phyloP scores from a whole-genome alignment of 306 rosid genomes.

The Vachellia pachyceras region DNA sequence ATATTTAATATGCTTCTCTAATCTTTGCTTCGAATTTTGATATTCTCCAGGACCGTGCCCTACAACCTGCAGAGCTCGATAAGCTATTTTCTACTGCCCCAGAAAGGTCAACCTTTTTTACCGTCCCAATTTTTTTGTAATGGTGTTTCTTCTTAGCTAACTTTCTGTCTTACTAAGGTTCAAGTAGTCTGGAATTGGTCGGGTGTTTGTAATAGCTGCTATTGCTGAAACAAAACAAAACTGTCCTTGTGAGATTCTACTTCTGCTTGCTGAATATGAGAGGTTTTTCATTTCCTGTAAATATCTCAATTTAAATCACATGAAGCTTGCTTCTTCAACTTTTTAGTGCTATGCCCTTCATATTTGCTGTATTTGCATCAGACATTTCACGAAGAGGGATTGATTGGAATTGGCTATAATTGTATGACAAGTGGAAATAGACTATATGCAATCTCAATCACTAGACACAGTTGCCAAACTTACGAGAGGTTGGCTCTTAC shows the following conservation, averaged over 20 bases:
- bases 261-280: slow-evolving; percentile 14
- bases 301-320: background rate
- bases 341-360: slow-evolving; percentile 2
- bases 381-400: background rate
- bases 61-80: slow-evolving; percentile 74
- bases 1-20: slow-evolving; percentile 24
- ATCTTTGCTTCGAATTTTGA: slow-evolving; percentile 44
- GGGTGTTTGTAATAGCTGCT: slow-evolving; percentile 23
- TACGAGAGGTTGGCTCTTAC: background rate
- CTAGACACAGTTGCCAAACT: background rate
- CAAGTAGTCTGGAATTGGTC: slow-evolving; percentile 24
- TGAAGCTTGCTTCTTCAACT: slow-evolving; percentile 22
- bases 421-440: background rate
- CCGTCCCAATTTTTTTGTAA: background rate
- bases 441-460: background rate
- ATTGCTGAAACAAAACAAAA: slow-evolving; percentile 30
- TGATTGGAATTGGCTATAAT: slow-evolving; percentile 1
- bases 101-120: slow-evolving; percentile 62
- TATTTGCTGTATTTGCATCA: background rate
- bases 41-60: slow-evolving; percentile 77
- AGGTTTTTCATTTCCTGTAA: slow-evolving; percentile 16
- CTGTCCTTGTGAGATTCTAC: slow-evolving; percentile 7
- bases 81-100: slow-evolving; percentile 89
- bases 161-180: slow-evolving; percentile 16
- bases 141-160: slow-evolving; percentile 7